A percentile compares a stretch with the other conserved stretches of the same genome.
Evolutionary conservation across 1,284 basidiomycete genomes (phyloP).

Genomic region (Rhodotorula glutinis): DNA sequence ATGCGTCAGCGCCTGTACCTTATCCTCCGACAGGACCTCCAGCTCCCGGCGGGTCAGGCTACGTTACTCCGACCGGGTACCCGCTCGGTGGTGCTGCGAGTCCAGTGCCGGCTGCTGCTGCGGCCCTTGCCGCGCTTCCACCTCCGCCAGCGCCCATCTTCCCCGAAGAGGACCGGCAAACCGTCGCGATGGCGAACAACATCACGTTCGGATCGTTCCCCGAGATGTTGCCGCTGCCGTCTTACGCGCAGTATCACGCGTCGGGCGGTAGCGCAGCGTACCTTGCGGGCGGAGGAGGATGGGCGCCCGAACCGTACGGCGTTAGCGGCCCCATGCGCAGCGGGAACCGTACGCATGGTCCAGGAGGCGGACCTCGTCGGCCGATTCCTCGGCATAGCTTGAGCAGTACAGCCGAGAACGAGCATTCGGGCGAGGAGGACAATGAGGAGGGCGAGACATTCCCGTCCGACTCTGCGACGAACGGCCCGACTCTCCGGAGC

Average conservation of each 20-base stretch:
- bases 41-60: neutral
- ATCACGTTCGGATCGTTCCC: conserved; percentile 40
- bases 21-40: conserved; percentile 1
- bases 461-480: neutral
- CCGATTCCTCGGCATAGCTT: neutral
- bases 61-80: conserved; percentile 1
- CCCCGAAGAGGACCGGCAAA: conserved; percentile 34
- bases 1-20: neutral
- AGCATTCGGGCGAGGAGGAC: conserved; percentile 6
- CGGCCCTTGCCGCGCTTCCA: neutral
- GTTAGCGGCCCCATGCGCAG: conserved; percentile 11
- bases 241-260: conserved; percentile 29
- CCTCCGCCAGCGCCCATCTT: conserved; percentile 32
- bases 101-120: neutral
- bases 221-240: conserved; percentile 15
- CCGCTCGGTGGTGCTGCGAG: neutral
- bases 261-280: conserved; percentile 26
- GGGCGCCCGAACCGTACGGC: conserved; percentile 24
- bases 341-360: conserved; percentile 6
- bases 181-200: conserved; percentile 27
- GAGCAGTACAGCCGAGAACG: conserved; percentile 7
- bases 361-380: neutral
- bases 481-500: neutral
- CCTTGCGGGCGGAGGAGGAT: conserved; percentile 20
- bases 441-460: neutral